Percentiles rank a stretch among this genome's conserved stretches.
These are phyloP conservation scores for Leccinum aurantiacum DNA, from an alignment of 768 basidiomycete genomes.

Conservation along the genomic window DNA sequence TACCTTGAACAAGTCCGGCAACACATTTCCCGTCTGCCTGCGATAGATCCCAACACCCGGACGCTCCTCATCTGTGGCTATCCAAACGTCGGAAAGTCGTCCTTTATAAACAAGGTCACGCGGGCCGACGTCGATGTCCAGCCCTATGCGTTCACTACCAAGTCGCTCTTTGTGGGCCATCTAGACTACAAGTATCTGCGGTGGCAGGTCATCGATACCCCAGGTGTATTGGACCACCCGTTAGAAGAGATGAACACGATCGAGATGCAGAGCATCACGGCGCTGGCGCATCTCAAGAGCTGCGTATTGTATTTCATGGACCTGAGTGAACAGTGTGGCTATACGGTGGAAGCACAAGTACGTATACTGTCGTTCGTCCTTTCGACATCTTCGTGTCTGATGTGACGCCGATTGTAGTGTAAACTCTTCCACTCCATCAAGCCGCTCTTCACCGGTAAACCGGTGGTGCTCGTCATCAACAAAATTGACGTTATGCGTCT, in stretches of 20 bases:
- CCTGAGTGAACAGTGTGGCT: conserved; percentile 96
- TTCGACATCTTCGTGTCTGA: not conserved
- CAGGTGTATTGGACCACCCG: conserved; percentile 96
- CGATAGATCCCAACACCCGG: conserved; percentile 97
- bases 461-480: conserved; percentile 93
- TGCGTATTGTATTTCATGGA: conserved; percentile 99
- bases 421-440: conserved; percentile 99
- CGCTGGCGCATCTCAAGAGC: conserved; percentile 91
- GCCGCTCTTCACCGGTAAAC: conserved; percentile 92
- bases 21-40: conserved; percentile 96
- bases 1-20: conserved; percentile 99
- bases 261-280: conserved; percentile 99
- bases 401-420: conserved; percentile 54
- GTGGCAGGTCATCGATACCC: conserved; percentile 99
- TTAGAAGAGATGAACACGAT: conserved; percentile 99
- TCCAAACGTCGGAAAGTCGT: conserved; percentile 99
- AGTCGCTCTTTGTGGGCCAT: conserved; percentile 97
- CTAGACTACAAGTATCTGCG: conserved; percentile 98
- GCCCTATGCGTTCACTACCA: conserved; percentile 99
- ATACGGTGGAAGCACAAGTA: conserved; percentile 94
- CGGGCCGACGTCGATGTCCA: conserved; percentile 99
- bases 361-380: conserved; percentile 20
- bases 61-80: conserved; percentile 98
- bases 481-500: conserved; percentile 93
- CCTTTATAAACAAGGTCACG: conserved; percentile 99